Conservation (phyloP, 805 yeast species). For the Saccharomycopsis olivae region DNA sequence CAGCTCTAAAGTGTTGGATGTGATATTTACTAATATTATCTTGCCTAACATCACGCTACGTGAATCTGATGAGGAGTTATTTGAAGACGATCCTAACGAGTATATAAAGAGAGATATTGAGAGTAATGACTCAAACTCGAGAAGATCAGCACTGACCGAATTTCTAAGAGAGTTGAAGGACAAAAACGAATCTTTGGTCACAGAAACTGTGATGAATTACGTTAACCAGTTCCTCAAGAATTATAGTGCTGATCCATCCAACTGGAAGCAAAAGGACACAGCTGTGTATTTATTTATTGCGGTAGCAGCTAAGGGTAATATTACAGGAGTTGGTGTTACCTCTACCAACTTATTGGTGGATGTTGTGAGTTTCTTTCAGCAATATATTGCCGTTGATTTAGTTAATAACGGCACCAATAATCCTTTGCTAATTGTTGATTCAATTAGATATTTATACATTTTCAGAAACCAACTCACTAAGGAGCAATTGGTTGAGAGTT, state of each 20-base stretch:
- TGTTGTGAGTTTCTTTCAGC: slow-evolving; percentile 75
- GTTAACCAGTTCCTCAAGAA: slow-evolving; percentile 54
- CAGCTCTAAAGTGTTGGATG: slow-evolving; percentile 52
- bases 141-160: slow-evolving; percentile 89
- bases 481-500: slow-evolving; percentile 64
- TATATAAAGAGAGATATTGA: slow-evolving; percentile 88
- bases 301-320: slow-evolving; percentile 81
- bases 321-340: slow-evolving; percentile 80
- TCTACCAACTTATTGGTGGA: slow-evolving; percentile 78
- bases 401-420: slow-evolving; percentile 40
- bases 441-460: slow-evolving; percentile 79
- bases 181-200: slow-evolving; percentile 62
- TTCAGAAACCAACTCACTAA: slow-evolving; percentile 91
- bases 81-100: slow-evolving; percentile 96
- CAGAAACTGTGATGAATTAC: slow-evolving; percentile 63
- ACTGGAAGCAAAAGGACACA: slow-evolving; percentile 83
- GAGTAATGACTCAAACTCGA: slow-evolving; percentile 87
- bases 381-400: slow-evolving; percentile 75
- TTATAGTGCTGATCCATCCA: slow-evolving; percentile 33
- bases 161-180: slow-evolving; percentile 80
- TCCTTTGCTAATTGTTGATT: slow-evolving; percentile 82
- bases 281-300: slow-evolving; percentile 81
- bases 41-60: slow-evolving; percentile 83
- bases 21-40: slow-evolving; percentile 71
- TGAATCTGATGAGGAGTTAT: slow-evolving; percentile 80